A percentile compares a stretch with the other conserved stretches of the same genome.
phyloP scores from a whole-genome alignment of 1,139 yeast genomes.

The Taphrina pruni region DNA sequence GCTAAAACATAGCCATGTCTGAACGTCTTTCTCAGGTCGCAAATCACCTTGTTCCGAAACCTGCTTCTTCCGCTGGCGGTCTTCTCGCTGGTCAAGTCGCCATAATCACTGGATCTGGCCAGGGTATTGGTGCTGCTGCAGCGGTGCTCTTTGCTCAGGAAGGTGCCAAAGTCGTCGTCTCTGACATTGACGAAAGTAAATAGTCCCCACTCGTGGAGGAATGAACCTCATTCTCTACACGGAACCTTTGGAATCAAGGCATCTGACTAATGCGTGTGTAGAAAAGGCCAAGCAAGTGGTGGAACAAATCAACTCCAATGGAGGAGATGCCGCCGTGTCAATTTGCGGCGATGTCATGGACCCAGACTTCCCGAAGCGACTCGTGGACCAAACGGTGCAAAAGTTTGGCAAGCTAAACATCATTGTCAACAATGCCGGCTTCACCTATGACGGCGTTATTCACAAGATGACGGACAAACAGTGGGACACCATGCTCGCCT shows the following conservation, averaged over 20 bases:
- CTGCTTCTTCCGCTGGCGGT: constrained; percentile 17
- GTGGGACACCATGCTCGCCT: constrained; percentile 79
- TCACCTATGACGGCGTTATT: constrained; percentile 50
- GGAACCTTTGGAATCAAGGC: not conserved
- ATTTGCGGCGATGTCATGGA: constrained; percentile 40
- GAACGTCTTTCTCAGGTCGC: constrained; percentile 37
- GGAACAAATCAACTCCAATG: constrained; percentile 73
- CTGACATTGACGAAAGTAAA: constrained; percentile 57
- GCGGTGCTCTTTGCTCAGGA: constrained; percentile 83
- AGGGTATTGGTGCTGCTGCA: constrained; percentile 91
- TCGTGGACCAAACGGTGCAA: constrained; percentile 36
- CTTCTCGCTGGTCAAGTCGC: constrained; percentile 79
- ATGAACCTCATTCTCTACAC: not conserved
- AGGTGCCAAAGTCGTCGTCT: constrained; percentile 95
- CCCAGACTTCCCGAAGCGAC: constrained; percentile 37
- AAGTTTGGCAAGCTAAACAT: constrained; percentile 38
- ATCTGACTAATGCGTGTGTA: constrained; percentile 49
- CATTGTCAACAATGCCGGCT: constrained; percentile 41
- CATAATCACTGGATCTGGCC: constrained; percentile 93
- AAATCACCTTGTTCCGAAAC: constrained; percentile 33
- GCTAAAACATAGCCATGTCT: constrained; percentile 20
- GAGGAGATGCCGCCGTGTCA: constrained; percentile 78
- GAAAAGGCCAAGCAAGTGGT: constrained; percentile 73
- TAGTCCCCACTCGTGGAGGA: not conserved
- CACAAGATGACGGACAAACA: constrained; percentile 81